Conservation (phyloP, 2,329 filamentous ascomycete genomes). For the Diaporthe citriasiana region DNA sequence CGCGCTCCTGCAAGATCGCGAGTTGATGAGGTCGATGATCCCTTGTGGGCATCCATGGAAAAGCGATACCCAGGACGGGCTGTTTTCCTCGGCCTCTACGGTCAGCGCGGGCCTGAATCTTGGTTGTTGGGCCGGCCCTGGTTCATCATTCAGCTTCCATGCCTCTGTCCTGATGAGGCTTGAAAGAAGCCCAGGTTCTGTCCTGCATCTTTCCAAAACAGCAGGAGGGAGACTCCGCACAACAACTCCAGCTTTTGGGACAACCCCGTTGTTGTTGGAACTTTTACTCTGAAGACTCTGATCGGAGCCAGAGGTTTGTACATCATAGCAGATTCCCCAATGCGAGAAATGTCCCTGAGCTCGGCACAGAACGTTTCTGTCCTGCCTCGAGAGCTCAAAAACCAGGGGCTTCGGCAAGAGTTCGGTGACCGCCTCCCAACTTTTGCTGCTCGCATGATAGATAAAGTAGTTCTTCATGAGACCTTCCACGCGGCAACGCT, state of each 20-base stretch:
- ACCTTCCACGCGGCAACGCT: slow-evolving; percentile 83
- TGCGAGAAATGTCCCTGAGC: slow-evolving; percentile 70
- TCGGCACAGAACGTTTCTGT: slow-evolving; percentile 70
- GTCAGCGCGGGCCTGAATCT: neutral
- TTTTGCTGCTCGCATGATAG: slow-evolving; percentile 1
- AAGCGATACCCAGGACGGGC: slow-evolving; percentile 67
- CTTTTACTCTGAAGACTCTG: neutral
- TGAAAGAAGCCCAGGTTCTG: slow-evolving; percentile 79
- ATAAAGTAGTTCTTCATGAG: slow-evolving; percentile 72
- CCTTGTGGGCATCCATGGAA: slow-evolving; percentile 81
- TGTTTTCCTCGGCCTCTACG: neutral
- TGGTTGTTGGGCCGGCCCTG: slow-evolving; percentile 1
- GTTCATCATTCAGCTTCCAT: slow-evolving; percentile 73
- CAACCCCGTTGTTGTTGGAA: neutral
- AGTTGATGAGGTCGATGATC: slow-evolving; percentile 83
- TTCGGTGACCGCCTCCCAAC: slow-evolving; percentile 51
- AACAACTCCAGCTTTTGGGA: slow-evolving; percentile 43
- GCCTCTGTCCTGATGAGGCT: slow-evolving; percentile 81
- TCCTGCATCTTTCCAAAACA: slow-evolving; percentile 81
- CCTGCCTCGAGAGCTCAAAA: slow-evolving; percentile 75
- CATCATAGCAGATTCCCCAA: slow-evolving; percentile 83
- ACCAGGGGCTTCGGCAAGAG: slow-evolving; percentile 66
- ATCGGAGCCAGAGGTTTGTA: neutral
- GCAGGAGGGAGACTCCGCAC: slow-evolving; percentile 71
- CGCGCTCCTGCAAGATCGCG: slow-evolving; percentile 81